Evolutionary conservation across 2,329 filamentous ascomycete species (phyloP).

Genomic region (Colletotrichum ledebouriae): DNA sequence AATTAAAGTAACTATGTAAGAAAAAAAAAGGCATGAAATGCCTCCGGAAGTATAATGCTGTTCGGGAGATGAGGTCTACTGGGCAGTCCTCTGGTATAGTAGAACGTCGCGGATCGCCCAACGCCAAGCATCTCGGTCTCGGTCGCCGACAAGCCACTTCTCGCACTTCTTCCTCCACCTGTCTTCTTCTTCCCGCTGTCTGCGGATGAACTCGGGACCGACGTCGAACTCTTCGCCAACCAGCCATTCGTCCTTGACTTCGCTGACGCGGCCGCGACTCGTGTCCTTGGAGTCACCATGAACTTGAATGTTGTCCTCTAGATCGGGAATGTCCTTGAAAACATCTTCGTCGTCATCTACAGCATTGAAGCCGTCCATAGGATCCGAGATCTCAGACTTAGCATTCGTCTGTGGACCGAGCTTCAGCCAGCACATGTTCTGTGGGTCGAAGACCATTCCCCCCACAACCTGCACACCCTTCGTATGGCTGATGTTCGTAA

Average conservation of each 20-base stretch:
- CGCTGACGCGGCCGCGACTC: conserved; percentile 67
- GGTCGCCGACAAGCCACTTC: conserved; percentile 78
- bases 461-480: conserved; percentile 94
- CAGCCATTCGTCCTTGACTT: conserved; percentile 81
- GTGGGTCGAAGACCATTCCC: conserved; percentile 98
- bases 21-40: conserved; percentile 36
- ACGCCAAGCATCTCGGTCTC: conserved; percentile 75
- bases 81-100: conserved; percentile 50
- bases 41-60: conserved; percentile 30
- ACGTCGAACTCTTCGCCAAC: conserved; percentile 98
- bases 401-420: conserved; percentile 66
- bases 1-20: conserved; percentile 35
- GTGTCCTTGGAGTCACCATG: conserved; percentile 63
- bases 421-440: conserved; percentile 98
- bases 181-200: conserved; percentile 92
- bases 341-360: conserved; percentile 91
- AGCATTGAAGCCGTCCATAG: conserved; percentile 75
- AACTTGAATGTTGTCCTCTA: conserved; percentile 76
- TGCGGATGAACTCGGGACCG: conserved; percentile 90
- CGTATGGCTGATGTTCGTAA: conserved; percentile 87
- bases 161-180: conserved; percentile 91
- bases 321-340: conserved; percentile 94
- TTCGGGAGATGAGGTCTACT: conserved; percentile 37
- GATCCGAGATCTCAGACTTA: conserved; percentile 65
- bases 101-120: conserved; percentile 80